A percentile compares a stretch with the other conserved stretches of the same genome.
Conservation (phyloP, 768 basidiomycete species). For the Pleurotus citrinopileatus region DNA sequence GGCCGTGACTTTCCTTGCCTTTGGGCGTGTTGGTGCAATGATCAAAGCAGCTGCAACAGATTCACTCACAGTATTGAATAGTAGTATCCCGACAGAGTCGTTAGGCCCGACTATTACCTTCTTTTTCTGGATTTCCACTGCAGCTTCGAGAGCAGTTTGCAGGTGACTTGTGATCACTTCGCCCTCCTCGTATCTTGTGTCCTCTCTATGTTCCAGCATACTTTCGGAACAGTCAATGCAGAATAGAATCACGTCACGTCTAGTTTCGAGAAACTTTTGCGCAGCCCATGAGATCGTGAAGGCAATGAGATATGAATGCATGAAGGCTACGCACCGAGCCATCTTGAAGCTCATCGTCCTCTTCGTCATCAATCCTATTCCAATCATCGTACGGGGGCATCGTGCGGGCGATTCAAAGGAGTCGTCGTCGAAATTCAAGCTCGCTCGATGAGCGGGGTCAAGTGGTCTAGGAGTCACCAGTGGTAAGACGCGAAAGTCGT, state of each 20-base stretch:
- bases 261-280: slow-evolving; percentile 62
- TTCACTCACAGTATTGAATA: slow-evolving; percentile 85
- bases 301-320: background rate
- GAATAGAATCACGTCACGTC: slow-evolving; percentile 89
- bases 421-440: no score
- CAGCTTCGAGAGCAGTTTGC: slow-evolving; percentile 76
- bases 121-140: slow-evolving; percentile 83
- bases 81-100: slow-evolving; percentile 85
- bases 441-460: no score
- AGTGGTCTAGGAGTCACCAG: no score
- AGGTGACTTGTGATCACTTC: slow-evolving; percentile 66
- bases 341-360: slow-evolving; percentile 81
- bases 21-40: slow-evolving; percentile 10
- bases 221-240: slow-evolving; percentile 92
- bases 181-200: slow-evolving; percentile 58
- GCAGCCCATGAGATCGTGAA: slow-evolving; percentile 8
- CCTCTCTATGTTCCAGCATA: slow-evolving; percentile 75
- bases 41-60: background rate
- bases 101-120: slow-evolving; percentile 88
- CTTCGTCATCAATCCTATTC: slow-evolving; percentile 77
- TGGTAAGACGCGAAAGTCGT: slow-evolving; percentile 10
- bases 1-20: slow-evolving; percentile 42
- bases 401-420: no score
- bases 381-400: slow-evolving; percentile 81
- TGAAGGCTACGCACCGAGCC: slow-evolving; percentile 40